Evolutionary conservation across 2,329 filamentous ascomycete species (phyloP), one percentile per base, ranked within the genome.

Genomic region (Aspergillus bombycis): DNA sequence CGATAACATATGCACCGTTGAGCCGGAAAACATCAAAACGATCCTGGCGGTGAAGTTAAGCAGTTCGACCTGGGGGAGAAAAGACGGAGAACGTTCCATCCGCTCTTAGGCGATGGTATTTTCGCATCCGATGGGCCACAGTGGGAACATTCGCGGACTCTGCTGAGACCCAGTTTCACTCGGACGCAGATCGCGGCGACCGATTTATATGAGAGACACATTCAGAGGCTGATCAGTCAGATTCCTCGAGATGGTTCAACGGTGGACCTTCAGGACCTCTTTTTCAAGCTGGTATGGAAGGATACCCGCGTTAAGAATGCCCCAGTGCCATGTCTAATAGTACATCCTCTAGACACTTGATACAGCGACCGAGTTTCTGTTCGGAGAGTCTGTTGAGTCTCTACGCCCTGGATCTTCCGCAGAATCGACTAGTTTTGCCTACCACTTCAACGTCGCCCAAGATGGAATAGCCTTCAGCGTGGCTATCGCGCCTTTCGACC

Each of bases 341-440:
- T n/a, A 41, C 19, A 41, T 41, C 16, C 19, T 41, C 11, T 21
- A 62, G 55, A 80, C 77, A 1, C 66, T 80, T 16, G 76, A 79
- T 38, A 76, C 75, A 0, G 74, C 77, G 1, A 79, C 74, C 0
- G 74, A 76, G 16, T 73, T 79, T 14, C 68, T 79, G 3, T 79
- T 79, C 48, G 78, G 77, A 14, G 69, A 75, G 61, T 73, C 74
- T 30, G 71, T 67, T 53, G 36, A 57, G 6, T 50, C 32, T 28
- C 26, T 55, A 60, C 48, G 60, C 57, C 55, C 48, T 68, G 71
- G 57, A 60, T 67, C 26, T 3, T 45, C 60, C n/a, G 26, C 26
- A 1, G 23, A 14, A 19, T 46, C 38, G 1, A 19, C 53, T 5
- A 21, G 54, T 21, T 76, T 75, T 53, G 61, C 70, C 5, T 59